Percentiles rank a stretch among this genome's conserved stretches.
Evolutionary conservation across 73 alveolate genomes (phyloP).

Genomic region (Stentor roeselii): DNA sequence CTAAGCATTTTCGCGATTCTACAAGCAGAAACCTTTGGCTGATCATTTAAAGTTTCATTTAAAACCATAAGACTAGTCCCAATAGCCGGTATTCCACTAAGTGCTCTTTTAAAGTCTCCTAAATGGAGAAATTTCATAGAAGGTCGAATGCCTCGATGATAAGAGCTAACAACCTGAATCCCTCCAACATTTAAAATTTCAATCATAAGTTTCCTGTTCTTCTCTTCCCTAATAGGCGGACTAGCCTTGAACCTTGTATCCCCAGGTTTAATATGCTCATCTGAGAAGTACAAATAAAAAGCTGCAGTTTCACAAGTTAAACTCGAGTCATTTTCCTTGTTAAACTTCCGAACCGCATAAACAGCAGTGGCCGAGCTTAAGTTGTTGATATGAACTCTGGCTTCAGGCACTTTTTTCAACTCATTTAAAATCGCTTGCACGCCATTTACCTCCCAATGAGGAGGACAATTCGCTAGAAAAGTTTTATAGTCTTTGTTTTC

Average conservation of each 20-base stretch:
- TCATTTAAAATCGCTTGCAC: neutral
- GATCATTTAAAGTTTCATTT: neutral
- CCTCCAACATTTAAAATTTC: neutral
- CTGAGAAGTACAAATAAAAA: neutral
- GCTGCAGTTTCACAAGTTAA: constrained; percentile 14
- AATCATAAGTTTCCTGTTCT: neutral
- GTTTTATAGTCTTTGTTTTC: neutral
- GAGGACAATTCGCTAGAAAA: neutral
- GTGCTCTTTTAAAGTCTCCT: constrained; percentile 22
- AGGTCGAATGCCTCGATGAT: neutral
- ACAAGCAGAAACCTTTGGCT: neutral
- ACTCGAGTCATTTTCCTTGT: neutral
- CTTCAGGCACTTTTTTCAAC: neutral
- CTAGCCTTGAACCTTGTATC: constrained; percentile 3
- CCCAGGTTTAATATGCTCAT: neutral
- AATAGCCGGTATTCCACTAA: neutral
- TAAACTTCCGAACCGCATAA: neutral
- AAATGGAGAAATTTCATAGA: neutral
- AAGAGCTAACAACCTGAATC: neutral
- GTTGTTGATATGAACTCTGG: neutral
- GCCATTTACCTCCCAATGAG: constrained; percentile 11
- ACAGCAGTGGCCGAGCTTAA: neutral
- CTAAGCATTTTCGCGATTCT: neutral
- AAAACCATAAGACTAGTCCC: neutral
- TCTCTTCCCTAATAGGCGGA: constrained; percentile 9